phyloP scores from a whole-genome alignment of 306 rosid genomes.

The Notholithocarpus densiflorus region DNA sequence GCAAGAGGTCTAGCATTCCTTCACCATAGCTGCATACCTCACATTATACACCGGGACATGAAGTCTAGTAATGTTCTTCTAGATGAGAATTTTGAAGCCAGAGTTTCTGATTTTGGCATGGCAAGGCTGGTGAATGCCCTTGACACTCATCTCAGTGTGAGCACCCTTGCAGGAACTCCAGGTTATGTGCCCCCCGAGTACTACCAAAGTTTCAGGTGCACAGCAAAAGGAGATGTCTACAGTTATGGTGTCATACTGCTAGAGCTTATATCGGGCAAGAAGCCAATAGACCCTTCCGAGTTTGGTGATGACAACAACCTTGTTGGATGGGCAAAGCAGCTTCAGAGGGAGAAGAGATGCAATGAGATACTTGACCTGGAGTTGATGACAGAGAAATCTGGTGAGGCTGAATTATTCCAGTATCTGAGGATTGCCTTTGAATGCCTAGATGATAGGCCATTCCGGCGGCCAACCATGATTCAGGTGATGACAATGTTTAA shows the following conservation, averaged over 20 bases:
- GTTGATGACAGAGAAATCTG: conserved; percentile 36
- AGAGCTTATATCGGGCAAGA: conserved; percentile 71
- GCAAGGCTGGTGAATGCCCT: conserved; percentile 77
- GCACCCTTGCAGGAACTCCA: conserved; percentile 82
- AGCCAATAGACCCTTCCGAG: conserved; percentile 56
- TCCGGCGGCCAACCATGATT: conserved; percentile 73
- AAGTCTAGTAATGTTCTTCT: conserved; percentile 85
- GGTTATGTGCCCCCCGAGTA: conserved; percentile 89
- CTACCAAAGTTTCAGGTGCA: conserved; percentile 82
- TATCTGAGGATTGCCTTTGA: conserved; percentile 63
- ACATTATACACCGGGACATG: conserved; percentile 83
- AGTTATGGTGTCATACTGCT: conserved; percentile 74
- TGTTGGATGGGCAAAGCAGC: conserved; percentile 82
- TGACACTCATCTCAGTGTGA: conserved; percentile 79
- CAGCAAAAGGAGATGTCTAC: conserved; percentile 78
- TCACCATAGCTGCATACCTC: conserved; percentile 82
- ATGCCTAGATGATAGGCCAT: conserved; percentile 68
- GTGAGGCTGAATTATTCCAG: conserved; percentile 46
- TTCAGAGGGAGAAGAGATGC: conserved; percentile 47
- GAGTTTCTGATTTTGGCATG: conserved; percentile 88
- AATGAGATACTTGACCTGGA: conserved; percentile 58
- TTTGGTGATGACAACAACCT: conserved; percentile 82
- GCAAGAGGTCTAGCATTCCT: conserved; percentile 88
- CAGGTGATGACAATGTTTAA: conserved; percentile 83
- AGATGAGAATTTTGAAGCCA: conserved; percentile 73